Evolutionary conservation across 352 stramenopile species (phyloP).

Genomic region (Phytopythium mirpurense): DNA sequence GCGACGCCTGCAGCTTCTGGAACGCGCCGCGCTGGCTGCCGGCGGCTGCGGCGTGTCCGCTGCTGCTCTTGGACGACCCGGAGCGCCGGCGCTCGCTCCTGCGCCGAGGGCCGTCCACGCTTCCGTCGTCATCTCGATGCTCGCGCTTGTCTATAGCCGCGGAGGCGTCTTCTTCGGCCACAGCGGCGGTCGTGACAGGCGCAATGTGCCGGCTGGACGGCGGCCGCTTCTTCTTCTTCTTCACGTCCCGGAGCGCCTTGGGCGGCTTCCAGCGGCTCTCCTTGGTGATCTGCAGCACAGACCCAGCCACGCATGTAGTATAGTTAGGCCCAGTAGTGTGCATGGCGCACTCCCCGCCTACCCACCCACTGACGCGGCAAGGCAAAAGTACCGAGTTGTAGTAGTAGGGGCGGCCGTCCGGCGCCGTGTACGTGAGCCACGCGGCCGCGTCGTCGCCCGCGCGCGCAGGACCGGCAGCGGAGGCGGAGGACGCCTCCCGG

Average conservation of each 20-base stretch:
- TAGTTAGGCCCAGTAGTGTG: no score
- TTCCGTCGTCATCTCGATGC: slow-evolving; percentile 6
- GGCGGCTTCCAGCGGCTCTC: slow-evolving; percentile 64
- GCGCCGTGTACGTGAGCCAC: slow-evolving; percentile 55
- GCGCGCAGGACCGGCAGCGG: neutral
- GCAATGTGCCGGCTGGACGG: slow-evolving; percentile 4
- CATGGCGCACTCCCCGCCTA: no score
- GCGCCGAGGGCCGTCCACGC: slow-evolving; percentile 1
- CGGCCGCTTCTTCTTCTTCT: slow-evolving; percentile 10
- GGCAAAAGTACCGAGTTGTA: slow-evolving; percentile 40
- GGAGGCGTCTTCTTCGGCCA: slow-evolving; percentile 2
- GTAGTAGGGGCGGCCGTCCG: slow-evolving; percentile 56
- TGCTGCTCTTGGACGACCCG: slow-evolving; percentile 3
- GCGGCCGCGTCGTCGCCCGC: slow-evolving; percentile 10
- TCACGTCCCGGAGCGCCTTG: slow-evolving; percentile 6
- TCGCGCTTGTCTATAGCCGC: neutral
- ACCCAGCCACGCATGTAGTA: no score
- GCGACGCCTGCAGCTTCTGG: slow-evolving; percentile 48
- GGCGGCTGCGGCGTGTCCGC: neutral
- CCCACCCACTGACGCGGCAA: no score
- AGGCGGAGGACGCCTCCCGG: neutral
- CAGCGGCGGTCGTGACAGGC: neutral
- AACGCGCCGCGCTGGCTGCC: slow-evolving; percentile 33
- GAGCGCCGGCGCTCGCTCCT: slow-evolving; percentile 5
- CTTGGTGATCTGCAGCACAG: slow-evolving; percentile 34